Percentiles rank a stretch among this genome's conserved stretches.
Conservation (phyloP, 169 alveolate genomes). For the Cryptosporidium felis region DNA sequence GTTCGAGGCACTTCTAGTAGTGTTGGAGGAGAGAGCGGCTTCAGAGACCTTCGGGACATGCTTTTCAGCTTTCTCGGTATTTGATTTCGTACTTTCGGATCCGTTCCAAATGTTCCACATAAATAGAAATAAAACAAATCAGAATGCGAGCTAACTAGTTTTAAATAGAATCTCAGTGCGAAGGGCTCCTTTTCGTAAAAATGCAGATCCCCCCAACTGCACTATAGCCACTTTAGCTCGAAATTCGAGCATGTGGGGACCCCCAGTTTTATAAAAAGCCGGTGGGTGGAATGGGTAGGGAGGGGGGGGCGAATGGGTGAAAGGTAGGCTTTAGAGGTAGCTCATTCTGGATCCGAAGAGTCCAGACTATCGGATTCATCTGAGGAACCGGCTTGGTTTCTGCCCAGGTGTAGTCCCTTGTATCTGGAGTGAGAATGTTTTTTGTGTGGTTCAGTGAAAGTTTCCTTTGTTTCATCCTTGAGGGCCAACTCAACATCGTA, state of each 20-base stretch:
- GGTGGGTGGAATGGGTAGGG: too few relatives aligned
- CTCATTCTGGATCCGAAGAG: not conserved
- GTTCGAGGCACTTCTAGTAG: not conserved
- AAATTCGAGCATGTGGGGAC: too few relatives aligned
- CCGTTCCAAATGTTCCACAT: constrained; percentile 13
- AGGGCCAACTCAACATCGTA: not conserved
- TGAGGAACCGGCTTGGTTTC: constrained; percentile 5
- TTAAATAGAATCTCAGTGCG: too few relatives aligned
- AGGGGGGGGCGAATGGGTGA: too few relatives aligned
- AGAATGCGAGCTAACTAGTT: too few relatives aligned
- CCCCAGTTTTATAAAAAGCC: too few relatives aligned
- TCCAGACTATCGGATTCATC: too few relatives aligned
- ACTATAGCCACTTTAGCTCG: too few relatives aligned
- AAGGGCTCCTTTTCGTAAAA: too few relatives aligned
- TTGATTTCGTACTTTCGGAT: not conserved
- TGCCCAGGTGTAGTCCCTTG: constrained; percentile 38
- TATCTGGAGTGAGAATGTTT: constrained; percentile 11
- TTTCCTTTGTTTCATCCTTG: not conserved
- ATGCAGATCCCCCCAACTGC: too few relatives aligned
- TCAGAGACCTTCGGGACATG: not conserved
- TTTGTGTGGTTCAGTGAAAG: not conserved
- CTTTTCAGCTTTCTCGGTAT: not conserved
- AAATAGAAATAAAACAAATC: not conserved
- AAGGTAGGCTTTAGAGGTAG: too few relatives aligned
- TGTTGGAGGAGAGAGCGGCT: not conserved